phyloP scores from a whole-genome alignment of 169 alveolate species.

The Plasmodium coatneyi region DNA sequence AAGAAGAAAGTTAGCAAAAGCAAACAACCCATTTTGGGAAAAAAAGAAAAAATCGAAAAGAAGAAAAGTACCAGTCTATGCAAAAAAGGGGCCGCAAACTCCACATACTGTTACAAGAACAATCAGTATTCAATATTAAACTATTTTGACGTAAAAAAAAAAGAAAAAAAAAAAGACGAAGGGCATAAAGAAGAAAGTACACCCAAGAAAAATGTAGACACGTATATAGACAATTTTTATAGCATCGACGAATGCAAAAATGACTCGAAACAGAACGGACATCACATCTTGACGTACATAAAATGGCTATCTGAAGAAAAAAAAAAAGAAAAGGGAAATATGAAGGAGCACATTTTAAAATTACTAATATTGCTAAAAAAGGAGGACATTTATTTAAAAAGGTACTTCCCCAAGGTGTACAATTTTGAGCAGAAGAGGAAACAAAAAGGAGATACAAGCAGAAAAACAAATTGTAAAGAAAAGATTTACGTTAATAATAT shows the following conservation, averaged over 20 bases:
- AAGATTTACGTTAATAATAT: conserved; percentile 68
- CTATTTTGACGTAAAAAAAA: conserved; percentile 28
- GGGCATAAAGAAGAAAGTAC: not conserved
- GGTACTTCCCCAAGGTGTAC: conserved; percentile 23
- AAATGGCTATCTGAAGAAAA: conserved; percentile 7
- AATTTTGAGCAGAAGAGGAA: conserved; percentile 18
- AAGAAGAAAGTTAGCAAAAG: not conserved
- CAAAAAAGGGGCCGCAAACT: not conserved
- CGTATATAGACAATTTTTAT: conserved; percentile 26
- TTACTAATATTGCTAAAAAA: conserved; percentile 31
- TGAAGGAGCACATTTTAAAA: conserved; percentile 64
- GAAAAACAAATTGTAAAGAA: not conserved
- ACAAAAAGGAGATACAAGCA: not conserved
- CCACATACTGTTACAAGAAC: not conserved
- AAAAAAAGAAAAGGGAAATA: conserved; percentile 10
- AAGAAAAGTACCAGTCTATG: not conserved
- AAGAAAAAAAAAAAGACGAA: conserved; percentile 25
- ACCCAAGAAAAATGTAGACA: not conserved
- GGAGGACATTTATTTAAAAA: conserved; percentile 61
- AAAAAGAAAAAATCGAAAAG: not conserved
- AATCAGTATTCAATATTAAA: conserved; percentile 59
- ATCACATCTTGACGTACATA: conserved; percentile 31
- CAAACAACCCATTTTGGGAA: not conserved
- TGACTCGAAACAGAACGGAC: conserved; percentile 13
- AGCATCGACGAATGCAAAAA: conserved; percentile 6